phyloP scores from a whole-genome alignment of 768 basidiomycete species.

The Boletus reticulatus region DNA sequence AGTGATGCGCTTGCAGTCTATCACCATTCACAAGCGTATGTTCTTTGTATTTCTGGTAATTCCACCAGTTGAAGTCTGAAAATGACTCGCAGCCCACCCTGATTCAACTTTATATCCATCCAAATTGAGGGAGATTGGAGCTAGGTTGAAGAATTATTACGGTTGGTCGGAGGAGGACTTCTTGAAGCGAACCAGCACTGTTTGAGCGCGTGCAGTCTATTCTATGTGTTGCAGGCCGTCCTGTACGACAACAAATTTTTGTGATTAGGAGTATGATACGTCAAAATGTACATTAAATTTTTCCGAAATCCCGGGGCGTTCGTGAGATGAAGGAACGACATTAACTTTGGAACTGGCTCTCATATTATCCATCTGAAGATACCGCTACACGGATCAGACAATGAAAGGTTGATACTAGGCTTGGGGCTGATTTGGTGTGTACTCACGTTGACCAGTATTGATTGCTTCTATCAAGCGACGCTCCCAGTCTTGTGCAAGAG shows the following conservation, averaged over 20 bases:
- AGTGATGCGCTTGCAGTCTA: constrained; percentile 42
- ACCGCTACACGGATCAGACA: background rate
- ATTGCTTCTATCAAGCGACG: constrained; percentile 12
- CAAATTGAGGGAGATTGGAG: constrained; percentile 50
- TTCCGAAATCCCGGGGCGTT: background rate
- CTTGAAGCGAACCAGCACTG: constrained; percentile 13
- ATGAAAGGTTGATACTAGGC: background rate
- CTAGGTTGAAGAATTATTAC: constrained; percentile 58
- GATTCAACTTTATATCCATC: constrained; percentile 56
- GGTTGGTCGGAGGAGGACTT: constrained; percentile 60
- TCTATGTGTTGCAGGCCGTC: background rate
- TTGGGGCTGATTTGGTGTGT: background rate
- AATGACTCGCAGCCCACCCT: constrained; percentile 57
- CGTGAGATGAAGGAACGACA: background rate
- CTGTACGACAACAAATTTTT: background rate
- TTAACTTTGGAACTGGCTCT: background rate
- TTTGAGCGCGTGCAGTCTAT: constrained; percentile 3
- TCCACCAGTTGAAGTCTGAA: background rate
- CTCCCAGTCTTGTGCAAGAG: constrained; percentile 19
- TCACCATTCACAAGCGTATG: constrained; percentile 75
- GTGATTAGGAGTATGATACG: background rate
- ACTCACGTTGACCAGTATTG: constrained; percentile 23
- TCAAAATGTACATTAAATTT: background rate
- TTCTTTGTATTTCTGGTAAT: background rate
- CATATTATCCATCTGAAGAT: background rate